Evolutionary conservation across 2,329 filamentous ascomycete genomes (phyloP), one percentile per base, ranked within the genome.

Genomic region (Monilinia fructicola): DNA sequence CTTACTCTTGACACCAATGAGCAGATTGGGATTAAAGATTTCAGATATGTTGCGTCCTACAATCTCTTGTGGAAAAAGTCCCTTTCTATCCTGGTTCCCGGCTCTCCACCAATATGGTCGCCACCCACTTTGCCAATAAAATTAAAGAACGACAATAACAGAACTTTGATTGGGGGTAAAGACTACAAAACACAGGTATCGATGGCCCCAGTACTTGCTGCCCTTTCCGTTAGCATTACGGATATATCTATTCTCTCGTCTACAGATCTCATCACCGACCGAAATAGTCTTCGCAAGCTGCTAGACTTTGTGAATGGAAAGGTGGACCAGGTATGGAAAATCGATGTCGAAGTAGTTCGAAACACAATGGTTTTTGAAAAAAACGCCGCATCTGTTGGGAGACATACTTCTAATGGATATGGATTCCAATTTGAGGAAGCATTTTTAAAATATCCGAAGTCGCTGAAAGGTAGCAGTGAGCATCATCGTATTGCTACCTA

Each of bases 281-380:
- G 76, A n/a, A 76, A 74, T 53, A 73, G 68, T 62, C 69, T 77
- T 3, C 71, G 73, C 12, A 75, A 74, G 46, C 67, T 77, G 1
- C 60, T 77, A 0, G 44, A 71, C 21, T 76, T 77, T 60, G 68
- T 72, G 26, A 69, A 66, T 12, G 73, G 72, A 11, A 71, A 73
- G 26, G 26, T 50, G 18, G 65, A 56, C 10, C 69, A 76, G 28
- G 67, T 66, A n/a, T 78, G 76, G 63, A 71, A 73, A 31, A 74
- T 78, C 58, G 75, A 76, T 53, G 68, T 77, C 9, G 68, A 77
- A 50, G 67, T 78, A 46, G 68, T 78, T 9, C 68, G 73, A 10
- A 69, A 74, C 10, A 78, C 77, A 14, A 71, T 78, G 2, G 73
- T 79, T 54, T 71, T 79, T 18, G 74, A 68, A 40, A 73, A 76